phyloP scores from a whole-genome alignment of 2,329 filamentous ascomycete genomes.

The Ceratocystiopsis minuta region DNA sequence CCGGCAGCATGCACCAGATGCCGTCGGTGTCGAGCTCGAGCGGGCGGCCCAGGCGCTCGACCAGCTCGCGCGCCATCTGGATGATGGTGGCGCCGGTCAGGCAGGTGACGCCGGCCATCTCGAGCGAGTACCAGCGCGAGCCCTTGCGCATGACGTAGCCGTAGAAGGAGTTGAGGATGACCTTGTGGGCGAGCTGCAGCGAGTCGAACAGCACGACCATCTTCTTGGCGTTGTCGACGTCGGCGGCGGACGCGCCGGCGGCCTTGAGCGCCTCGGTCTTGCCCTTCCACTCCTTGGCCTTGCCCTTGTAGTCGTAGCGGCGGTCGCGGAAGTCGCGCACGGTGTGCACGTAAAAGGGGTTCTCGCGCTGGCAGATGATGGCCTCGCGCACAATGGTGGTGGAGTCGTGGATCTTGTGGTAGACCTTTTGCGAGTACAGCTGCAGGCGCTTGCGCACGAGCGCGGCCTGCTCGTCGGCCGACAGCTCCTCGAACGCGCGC shows the following conservation, averaged over 20 bases:
- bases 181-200: slow-evolving; percentile 90
- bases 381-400: slow-evolving; percentile 87
- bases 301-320: slow-evolving; percentile 94
- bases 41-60: slow-evolving; percentile 82
- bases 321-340: slow-evolving; percentile 92
- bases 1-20: slow-evolving; percentile 98
- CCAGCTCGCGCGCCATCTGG: slow-evolving; percentile 82
- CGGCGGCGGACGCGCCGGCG: slow-evolving; percentile 53
- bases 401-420: slow-evolving; percentile 95
- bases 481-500: slow-evolving; percentile 65
- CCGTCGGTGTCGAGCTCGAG: slow-evolving; percentile 93
- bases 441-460: slow-evolving; percentile 76
- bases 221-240: slow-evolving; percentile 91
- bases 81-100: slow-evolving; percentile 93
- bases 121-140: slow-evolving; percentile 96
- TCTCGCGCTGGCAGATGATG: slow-evolving; percentile 95
- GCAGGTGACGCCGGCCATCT: slow-evolving; percentile 98
- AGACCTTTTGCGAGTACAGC: slow-evolving; percentile 94
- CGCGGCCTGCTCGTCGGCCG: slow-evolving; percentile 61
- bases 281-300: slow-evolving; percentile 96
- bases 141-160: slow-evolving; percentile 99
- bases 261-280: slow-evolving; percentile 79
- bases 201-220: slow-evolving; percentile 97
- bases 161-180: slow-evolving; percentile 98
- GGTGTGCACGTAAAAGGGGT: slow-evolving; percentile 95